These are phyloP conservation scores for Botrytis squamosa DNA, from an alignment of 2,329 filamentous ascomycete genomes.

Conservation along the genomic window DNA sequence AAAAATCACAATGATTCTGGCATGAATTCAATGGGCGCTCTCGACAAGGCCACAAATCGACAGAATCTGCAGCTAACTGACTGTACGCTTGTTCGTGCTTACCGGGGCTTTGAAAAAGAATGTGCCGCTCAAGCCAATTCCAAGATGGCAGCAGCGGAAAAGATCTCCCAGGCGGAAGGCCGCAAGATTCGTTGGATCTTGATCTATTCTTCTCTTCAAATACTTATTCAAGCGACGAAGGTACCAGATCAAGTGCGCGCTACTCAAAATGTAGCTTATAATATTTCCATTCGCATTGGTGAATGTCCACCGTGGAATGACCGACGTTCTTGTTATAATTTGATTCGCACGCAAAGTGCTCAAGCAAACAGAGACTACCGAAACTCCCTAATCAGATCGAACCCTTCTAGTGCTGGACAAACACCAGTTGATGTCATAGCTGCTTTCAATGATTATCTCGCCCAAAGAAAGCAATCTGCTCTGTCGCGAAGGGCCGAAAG, in stretches of 20 bases:
- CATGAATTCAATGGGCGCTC: constrained; percentile 52
- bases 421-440: constrained; percentile 45
- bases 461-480: constrained; percentile 35
- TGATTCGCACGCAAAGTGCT: constrained; percentile 28
- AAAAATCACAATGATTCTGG: constrained; percentile 50
- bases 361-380: constrained; percentile 27
- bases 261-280: constrained; percentile 56
- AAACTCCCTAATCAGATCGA: not conserved
- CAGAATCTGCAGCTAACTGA: constrained; percentile 39
- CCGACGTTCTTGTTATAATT: constrained; percentile 25
- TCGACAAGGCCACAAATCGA: constrained; percentile 50
- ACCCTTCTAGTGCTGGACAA: not conserved
- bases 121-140: constrained; percentile 47
- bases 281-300: constrained; percentile 36
- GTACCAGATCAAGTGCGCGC: constrained; percentile 62
- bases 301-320: constrained; percentile 36
- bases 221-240: constrained; percentile 62
- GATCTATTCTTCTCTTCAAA: constrained; percentile 71
- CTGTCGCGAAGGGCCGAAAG: constrained; percentile 17
- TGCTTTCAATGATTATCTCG: constrained; percentile 54
- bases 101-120: constrained; percentile 67
- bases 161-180: constrained; percentile 61
- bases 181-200: constrained; percentile 78
- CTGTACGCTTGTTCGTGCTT: constrained; percentile 61
- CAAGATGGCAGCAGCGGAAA: constrained; percentile 56